Evolutionary conservation across 495 filamentous ascomycete genomes (phyloP).

Genomic region (Xanthoparmelia taractica): DNA sequence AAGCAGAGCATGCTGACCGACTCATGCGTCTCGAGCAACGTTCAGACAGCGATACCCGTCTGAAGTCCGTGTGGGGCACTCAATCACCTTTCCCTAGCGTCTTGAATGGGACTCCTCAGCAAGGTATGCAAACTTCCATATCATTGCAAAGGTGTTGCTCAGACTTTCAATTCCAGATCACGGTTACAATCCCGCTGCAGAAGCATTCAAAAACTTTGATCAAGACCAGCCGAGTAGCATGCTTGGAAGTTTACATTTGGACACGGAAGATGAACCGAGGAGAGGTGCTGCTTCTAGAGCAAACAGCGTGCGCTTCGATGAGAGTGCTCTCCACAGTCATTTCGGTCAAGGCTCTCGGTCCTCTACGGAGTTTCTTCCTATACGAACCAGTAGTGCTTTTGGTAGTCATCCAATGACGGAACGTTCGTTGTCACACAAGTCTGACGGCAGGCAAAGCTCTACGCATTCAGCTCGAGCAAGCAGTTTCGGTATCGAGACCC

Average conservation of each 20-base stretch:
- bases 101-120: conserved; percentile 57
- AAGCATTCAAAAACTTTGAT: conserved; percentile 79
- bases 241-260: conserved; percentile 67
- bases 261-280: conserved; percentile 84
- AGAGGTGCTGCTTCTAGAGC: conserved; percentile 78
- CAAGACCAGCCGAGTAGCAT: conserved; percentile 65
- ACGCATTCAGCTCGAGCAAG: conserved; percentile 70
- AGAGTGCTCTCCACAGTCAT: conserved; percentile 85
- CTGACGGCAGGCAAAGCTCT: conserved; percentile 91
- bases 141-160: conserved; percentile 17
- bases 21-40: conserved; percentile 71
- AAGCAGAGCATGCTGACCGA: conserved; percentile 74
- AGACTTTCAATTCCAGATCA: conserved; percentile 47
- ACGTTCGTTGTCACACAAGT: conserved; percentile 85
- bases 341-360: conserved; percentile 76
- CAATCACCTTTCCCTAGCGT: conserved; percentile 73
- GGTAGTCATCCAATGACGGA: conserved; percentile 80
- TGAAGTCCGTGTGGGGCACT: conserved; percentile 79
- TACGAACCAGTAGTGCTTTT: conserved; percentile 71
- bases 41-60: conserved; percentile 69
- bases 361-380: conserved; percentile 69
- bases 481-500: conserved; percentile 72
- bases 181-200: conserved; percentile 61
- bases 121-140: conserved; percentile 48
- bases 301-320: conserved; percentile 98